Percentiles rank a stretch among this genome's conserved stretches.
These are phyloP conservation scores for Fusarium dlaminii DNA, from an alignment of 2,329 filamentous ascomycete genomes.

Conservation along the genomic window DNA sequence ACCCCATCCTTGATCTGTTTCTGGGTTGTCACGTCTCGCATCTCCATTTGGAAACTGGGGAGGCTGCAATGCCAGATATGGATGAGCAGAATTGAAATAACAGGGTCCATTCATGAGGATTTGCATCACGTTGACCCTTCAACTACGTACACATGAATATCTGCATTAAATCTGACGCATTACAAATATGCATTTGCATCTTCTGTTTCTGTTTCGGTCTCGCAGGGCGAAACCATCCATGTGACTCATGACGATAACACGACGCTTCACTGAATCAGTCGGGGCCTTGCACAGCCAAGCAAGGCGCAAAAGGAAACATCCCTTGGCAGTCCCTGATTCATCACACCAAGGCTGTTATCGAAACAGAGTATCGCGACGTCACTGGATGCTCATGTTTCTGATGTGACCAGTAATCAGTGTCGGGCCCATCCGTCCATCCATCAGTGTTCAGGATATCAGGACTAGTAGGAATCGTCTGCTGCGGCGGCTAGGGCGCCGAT, in stretches of 20 bases:
- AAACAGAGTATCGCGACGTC: conserved; percentile 28
- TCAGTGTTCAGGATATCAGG: background rate
- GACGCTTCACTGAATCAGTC: conserved; percentile 2
- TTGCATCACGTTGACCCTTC: conserved; percentile 24
- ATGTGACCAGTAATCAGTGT: conserved; percentile 11
- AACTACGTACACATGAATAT: conserved; percentile 3
- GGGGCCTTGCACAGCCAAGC: background rate
- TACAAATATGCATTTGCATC: background rate
- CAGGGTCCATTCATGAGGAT: conserved; percentile 25
- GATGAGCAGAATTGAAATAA: conserved; percentile 13
- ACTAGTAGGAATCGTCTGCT: conserved; percentile 4
- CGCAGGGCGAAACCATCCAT: conserved; percentile 18
- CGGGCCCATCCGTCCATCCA: conserved; percentile 29
- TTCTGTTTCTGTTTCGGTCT: conserved; percentile 5
- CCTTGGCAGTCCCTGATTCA: conserved; percentile 22
- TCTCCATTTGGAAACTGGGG: conserved; percentile 31
- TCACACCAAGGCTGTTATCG: conserved; percentile 12
- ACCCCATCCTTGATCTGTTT: conserved; percentile 26
- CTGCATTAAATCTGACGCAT: conserved; percentile 9
- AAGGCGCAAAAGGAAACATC: conserved; percentile 28
- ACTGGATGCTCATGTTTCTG: conserved; percentile 26
- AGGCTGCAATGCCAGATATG: conserved; percentile 22
- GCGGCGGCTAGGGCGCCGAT: conserved; percentile 17
- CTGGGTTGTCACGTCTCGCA: conserved; percentile 30
- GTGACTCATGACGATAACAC: conserved; percentile 29